A percentile compares a stretch with the other conserved stretches of the same genome.
Conservation (phyloP, 129 eudicot genomes). For the Gnaphalium uliginosum region DNA sequence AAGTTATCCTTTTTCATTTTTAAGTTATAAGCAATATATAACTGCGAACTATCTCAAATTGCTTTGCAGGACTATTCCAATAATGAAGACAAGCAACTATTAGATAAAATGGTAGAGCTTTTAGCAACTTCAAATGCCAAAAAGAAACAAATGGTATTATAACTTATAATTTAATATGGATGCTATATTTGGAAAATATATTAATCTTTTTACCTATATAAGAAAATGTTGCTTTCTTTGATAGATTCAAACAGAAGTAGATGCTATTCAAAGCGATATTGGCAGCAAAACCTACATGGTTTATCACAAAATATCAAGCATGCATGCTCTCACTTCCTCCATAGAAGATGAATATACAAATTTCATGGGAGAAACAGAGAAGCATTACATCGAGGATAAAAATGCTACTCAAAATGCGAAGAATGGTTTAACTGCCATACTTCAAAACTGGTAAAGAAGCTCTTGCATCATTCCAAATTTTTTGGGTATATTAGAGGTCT, state of each 20-base stretch:
- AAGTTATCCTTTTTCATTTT: background rate
- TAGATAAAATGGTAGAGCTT: conserved; percentile 64
- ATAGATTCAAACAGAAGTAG: conserved; percentile 60
- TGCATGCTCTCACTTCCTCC: conserved; percentile 38
- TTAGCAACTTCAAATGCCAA: conserved; percentile 61
- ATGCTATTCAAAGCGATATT: conserved; percentile 43
- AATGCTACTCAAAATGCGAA: conserved; percentile 35
- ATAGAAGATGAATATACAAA: conserved; percentile 46
- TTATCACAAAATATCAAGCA: conserved; percentile 40
- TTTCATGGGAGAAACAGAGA: conserved; percentile 43
- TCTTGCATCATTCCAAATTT: conserved; percentile 6
- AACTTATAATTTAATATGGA: background rate
- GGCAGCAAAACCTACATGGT: conserved; percentile 39
- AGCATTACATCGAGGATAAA: conserved; percentile 50
- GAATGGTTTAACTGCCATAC: conserved; percentile 34
- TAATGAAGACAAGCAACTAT: conserved; percentile 51
- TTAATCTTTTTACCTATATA: background rate
- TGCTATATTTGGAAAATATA: background rate
- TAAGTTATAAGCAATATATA: background rate
- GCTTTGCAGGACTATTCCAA: conserved; percentile 47
- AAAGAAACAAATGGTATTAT: conserved; percentile 58
- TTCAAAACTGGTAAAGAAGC: conserved; percentile 43
- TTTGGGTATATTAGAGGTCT: background rate
- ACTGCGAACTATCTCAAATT: background rate
- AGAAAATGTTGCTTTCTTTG: background rate